Percentiles rank a stretch among this genome's conserved stretches.
phyloP scores from a whole-genome alignment of 805 yeast genomes.

The Starmerella riodocensis region DNA sequence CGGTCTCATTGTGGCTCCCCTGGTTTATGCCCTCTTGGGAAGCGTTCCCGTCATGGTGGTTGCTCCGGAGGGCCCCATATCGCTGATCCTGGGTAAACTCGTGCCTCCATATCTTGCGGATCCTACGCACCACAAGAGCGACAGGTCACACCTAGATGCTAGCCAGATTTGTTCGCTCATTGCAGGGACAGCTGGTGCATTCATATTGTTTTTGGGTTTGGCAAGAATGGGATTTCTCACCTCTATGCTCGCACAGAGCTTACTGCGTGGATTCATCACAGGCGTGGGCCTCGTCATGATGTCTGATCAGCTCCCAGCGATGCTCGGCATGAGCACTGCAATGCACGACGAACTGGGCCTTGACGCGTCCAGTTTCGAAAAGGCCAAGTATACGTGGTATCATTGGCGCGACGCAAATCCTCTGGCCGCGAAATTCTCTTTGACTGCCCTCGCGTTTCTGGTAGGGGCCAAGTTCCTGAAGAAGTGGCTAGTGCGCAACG shows the following conservation, averaged over 20 bases:
- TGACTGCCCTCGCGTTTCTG: constrained; percentile 37
- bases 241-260: constrained; percentile 60
- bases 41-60: constrained; percentile 81
- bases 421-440: constrained; percentile 51
- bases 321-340: constrained; percentile 48
- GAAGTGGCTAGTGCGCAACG: constrained; percentile 25
- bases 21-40: constrained; percentile 65
- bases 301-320: constrained; percentile 57
- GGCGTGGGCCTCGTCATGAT: constrained; percentile 80
- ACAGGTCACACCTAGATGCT: constrained; percentile 28
- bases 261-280: constrained; percentile 69
- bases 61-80: constrained; percentile 84
- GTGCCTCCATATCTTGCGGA: constrained; percentile 43
- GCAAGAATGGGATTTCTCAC: constrained; percentile 79
- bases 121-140: constrained; percentile 25
- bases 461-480: constrained; percentile 33
- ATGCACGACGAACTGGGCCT: constrained; percentile 30
- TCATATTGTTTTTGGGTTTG: constrained; percentile 59
- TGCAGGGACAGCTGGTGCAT: constrained; percentile 62
- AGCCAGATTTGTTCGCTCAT: constrained; percentile 53
- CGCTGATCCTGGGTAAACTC: constrained; percentile 69
- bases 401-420: constrained; percentile 39
- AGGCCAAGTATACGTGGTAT: constrained; percentile 42
- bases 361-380: constrained; percentile 59
- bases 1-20: constrained; percentile 64